A percentile compares a stretch with the other conserved stretches of the same genome.
These are phyloP conservation scores for Tephrocybe sp. DNA, from an alignment of 768 basidiomycete species.

Conservation along the genomic window DNA sequence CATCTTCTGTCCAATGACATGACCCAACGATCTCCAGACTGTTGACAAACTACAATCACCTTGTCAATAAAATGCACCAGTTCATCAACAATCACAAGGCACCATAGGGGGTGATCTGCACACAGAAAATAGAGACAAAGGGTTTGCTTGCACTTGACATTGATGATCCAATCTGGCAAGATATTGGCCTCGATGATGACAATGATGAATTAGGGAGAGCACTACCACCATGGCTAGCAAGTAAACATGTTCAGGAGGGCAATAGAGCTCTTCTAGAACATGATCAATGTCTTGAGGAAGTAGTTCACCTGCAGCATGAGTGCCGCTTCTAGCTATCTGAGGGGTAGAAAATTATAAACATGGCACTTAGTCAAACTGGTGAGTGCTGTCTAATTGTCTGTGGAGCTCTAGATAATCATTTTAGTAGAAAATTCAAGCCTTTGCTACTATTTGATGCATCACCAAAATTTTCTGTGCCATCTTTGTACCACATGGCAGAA, in stretches of 20 bases:
- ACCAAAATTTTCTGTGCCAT: not conserved
- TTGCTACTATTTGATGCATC: not conserved
- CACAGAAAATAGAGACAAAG: constrained; percentile 20
- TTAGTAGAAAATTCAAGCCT: not conserved
- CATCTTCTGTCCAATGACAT: constrained; percentile 21
- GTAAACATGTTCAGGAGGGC: constrained; percentile 17
- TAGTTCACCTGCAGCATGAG: constrained; percentile 16
- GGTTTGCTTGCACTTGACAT: constrained; percentile 32
- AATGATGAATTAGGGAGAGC: not conserved
- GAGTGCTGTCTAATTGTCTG: not conserved
- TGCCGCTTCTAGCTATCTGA: constrained; percentile 24
- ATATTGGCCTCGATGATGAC: constrained; percentile 28
- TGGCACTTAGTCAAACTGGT: not conserved
- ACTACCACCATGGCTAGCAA: constrained; percentile 18
- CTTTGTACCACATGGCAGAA: constrained; percentile 7
- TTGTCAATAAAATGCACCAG: constrained; percentile 22
- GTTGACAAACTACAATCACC: constrained; percentile 26
- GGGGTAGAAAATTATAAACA: constrained; percentile 22
- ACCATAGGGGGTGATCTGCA: constrained; percentile 22
- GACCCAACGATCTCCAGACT: constrained; percentile 27
- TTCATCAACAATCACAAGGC: constrained; percentile 21
- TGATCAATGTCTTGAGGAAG: constrained; percentile 29
- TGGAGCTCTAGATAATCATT: not conserved
- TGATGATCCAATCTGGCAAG: constrained; percentile 37
- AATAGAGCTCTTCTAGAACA: constrained; percentile 28